These are phyloP conservation scores for Tetratostichococcus sp. DNA, from an alignment of 139 green algal genomes.

Conservation along the genomic window DNA sequence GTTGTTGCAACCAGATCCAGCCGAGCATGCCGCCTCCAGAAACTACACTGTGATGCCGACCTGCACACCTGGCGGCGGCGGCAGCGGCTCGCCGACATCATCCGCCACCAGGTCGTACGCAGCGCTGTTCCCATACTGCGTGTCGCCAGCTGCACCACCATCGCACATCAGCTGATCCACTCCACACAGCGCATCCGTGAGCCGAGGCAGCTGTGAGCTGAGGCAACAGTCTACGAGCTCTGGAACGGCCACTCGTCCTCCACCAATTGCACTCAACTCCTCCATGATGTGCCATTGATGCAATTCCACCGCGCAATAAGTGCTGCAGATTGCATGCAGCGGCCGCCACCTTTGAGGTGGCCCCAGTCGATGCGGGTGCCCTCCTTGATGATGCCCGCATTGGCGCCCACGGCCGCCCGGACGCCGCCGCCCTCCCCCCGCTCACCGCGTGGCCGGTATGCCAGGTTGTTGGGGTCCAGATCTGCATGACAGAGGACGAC, in stretches of 20 bases:
- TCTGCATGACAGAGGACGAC: constrained; percentile 9
- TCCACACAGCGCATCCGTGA: no score
- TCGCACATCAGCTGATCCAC: constrained; percentile 7
- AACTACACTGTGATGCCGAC: no score
- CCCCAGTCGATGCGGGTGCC: neutral
- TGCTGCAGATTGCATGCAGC: no score
- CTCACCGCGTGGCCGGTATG: constrained; percentile 15
- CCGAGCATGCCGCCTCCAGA: no score
- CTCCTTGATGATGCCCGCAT: neutral
- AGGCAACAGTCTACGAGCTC: no score
- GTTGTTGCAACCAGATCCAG: no score
- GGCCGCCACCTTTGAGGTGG: neutral
- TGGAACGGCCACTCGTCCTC: no score
- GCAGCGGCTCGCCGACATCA: constrained; percentile 5
- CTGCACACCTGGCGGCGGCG: neutral
- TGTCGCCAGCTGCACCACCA: constrained; percentile 6
- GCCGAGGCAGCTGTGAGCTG: no score
- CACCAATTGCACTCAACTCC: no score
- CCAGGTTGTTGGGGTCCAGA: constrained; percentile 32
- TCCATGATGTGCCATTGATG: no score
- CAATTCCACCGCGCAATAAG: no score
- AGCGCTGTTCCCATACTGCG: neutral
- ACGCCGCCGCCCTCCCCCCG: constrained; percentile 1
- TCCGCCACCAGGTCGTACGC: constrained; percentile 11
- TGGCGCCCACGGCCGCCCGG: neutral